Conservation (phyloP, 768 basidiomycete genomes). For the Chalciporus chontae region DNA sequence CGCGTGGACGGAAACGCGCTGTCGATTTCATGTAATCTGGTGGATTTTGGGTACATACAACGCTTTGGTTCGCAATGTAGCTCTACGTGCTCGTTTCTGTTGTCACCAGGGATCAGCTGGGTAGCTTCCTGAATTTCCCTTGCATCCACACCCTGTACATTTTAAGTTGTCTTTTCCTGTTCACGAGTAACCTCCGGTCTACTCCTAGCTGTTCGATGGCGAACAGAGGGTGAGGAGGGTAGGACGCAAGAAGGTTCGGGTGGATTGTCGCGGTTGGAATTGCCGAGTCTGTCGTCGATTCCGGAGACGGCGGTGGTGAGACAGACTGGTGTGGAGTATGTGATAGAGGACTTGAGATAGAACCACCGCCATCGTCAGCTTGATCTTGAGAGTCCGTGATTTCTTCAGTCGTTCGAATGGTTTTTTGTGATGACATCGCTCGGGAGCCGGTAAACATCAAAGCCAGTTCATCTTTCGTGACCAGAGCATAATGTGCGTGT, state of each 20-base stretch:
- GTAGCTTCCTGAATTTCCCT: constrained; percentile 64
- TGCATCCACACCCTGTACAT: constrained; percentile 99
- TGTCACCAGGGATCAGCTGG: background rate
- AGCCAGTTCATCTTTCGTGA: constrained; percentile 65
- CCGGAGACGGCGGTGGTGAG: background rate
- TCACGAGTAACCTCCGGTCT: constrained; percentile 87
- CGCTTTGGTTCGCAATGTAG: background rate
- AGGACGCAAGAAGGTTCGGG: constrained; percentile 30
- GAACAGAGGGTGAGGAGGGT: constrained; percentile 62
- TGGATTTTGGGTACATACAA: background rate
- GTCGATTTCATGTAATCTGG: constrained; percentile 65
- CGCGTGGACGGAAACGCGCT: constrained; percentile 60
- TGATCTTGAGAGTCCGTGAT: constrained; percentile 31
- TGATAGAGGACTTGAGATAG: constrained; percentile 3
- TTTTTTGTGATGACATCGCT: constrained; percentile 31
- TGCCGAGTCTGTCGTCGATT: background rate
- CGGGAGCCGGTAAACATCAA: constrained; percentile 71
- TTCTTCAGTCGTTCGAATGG: constrained; percentile 31
- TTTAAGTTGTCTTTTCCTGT: constrained; percentile 89
- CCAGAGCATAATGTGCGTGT: background rate
- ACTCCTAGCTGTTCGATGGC: constrained; percentile 81
- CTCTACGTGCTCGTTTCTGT: background rate
- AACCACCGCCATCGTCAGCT: constrained; percentile 12
- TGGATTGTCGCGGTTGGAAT: constrained; percentile 29
- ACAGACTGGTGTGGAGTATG: constrained; percentile 9